Conservation (phyloP, 1,139 yeast genomes). For the Hyphopichia buzzinii region DNA sequence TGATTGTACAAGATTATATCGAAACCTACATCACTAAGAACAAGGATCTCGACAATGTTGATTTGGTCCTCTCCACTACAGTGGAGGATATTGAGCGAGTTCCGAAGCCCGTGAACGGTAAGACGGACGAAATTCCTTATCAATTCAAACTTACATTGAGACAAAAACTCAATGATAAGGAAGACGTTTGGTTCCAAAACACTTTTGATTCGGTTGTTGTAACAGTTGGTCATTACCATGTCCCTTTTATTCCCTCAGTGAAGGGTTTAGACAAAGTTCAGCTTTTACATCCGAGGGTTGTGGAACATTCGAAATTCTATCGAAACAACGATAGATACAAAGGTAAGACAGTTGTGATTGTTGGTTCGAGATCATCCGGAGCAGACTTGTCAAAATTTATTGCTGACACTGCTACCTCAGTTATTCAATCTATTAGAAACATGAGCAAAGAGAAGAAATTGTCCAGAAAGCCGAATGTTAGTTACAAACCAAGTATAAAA, state of each 20-base stretch:
- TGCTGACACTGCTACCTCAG: slow-evolving; percentile 20
- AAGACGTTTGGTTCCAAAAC: slow-evolving; percentile 24
- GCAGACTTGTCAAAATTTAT: slow-evolving; percentile 35
- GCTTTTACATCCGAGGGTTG: slow-evolving; percentile 19
- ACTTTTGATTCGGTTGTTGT: slow-evolving; percentile 27
- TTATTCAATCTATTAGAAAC: slow-evolving; percentile 30
- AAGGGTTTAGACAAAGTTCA: slow-evolving; percentile 38
- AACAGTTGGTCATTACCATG: slow-evolving; percentile 35
- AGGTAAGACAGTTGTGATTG: slow-evolving; percentile 32
- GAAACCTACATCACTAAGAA: slow-evolving; percentile 30
- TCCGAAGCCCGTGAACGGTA: slow-evolving; percentile 8
- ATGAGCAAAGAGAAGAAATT: slow-evolving; percentile 11
- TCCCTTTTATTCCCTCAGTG: slow-evolving; percentile 33
- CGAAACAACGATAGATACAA: slow-evolving; percentile 24
- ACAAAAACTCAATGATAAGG: slow-evolving; percentile 15
- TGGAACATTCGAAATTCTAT: slow-evolving; percentile 45
- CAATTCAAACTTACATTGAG: slow-evolving; percentile 33
- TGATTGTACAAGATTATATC: slow-evolving; percentile 30
- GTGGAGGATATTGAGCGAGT: slow-evolving; percentile 37
- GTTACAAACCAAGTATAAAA: slow-evolving; percentile 22
- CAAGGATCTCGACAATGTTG: slow-evolving; percentile 13
- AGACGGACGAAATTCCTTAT: slow-evolving; percentile 14
- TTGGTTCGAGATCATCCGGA: slow-evolving; percentile 48
- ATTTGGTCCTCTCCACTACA: slow-evolving; percentile 29
- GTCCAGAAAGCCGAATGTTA: slow-evolving; percentile 18